phyloP scores from a whole-genome alignment of 2,329 filamentous ascomycete species.

The Blastomyces parvus region DNA sequence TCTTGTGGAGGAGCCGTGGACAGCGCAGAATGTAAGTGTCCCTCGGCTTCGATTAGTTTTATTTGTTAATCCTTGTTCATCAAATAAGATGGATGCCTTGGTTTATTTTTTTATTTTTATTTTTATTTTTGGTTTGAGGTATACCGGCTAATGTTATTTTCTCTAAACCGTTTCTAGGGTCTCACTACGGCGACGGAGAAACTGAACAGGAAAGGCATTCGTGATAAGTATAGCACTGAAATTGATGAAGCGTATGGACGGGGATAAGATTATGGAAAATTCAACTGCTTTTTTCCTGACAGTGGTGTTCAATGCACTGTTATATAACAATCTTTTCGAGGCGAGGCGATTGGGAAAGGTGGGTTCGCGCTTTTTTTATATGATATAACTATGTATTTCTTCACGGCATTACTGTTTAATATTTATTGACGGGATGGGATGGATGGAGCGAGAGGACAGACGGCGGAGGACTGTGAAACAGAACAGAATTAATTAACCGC shows the following conservation, averaged over 20 bases:
- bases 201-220: conserved; percentile 5
- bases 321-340: conserved; percentile 22
- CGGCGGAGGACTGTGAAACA: too few species aligned
- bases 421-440: too few species aligned
- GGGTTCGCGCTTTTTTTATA: too few species aligned
- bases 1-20: conserved; percentile 37
- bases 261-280: background rate
- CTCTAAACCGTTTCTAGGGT: background rate
- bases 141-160: background rate
- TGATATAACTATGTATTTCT: too few species aligned
- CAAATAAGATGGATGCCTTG: too few species aligned
- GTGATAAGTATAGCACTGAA: conserved; percentile 4
- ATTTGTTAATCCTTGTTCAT: background rate
- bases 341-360: too few species aligned
- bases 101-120: too few species aligned
- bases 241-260: conserved; percentile 1
- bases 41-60: background rate
- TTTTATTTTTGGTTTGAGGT: background rate
- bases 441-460: too few species aligned
- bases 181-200: conserved; percentile 6
- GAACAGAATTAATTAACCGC: too few species aligned
- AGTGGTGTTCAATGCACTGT: conserved; percentile 4
- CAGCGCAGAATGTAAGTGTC: conserved; percentile 45
- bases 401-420: too few species aligned
- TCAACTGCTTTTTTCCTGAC: background rate